Conservation (phyloP, 2,329 filamentous ascomycete species). For the Exophiala sp. region DNA sequence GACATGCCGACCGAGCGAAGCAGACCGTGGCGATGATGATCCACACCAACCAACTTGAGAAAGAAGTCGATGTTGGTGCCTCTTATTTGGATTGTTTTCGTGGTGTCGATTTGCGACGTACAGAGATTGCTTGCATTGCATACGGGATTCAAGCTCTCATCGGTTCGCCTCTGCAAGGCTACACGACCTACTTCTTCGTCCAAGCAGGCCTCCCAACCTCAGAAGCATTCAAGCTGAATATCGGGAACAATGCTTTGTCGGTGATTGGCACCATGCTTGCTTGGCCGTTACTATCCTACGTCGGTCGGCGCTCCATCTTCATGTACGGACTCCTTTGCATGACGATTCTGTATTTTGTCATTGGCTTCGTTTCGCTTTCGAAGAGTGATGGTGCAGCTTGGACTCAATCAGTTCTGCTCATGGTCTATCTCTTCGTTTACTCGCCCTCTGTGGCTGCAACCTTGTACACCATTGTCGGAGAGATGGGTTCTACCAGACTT, state of each 20-base stretch:
- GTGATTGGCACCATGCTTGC: conserved; percentile 49
- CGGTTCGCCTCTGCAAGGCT: conserved; percentile 61
- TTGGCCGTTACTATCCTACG: conserved; percentile 41
- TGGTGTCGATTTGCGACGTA: conserved; percentile 72
- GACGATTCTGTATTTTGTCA: conserved; percentile 29
- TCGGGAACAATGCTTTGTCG: conserved; percentile 62
- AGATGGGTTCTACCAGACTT: conserved; percentile 52
- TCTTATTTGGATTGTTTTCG: conserved; percentile 80
- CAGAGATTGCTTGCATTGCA: conserved; percentile 65
- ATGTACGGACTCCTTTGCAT: conserved; percentile 32
- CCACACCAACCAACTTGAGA: conserved; percentile 36
- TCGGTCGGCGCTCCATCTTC: conserved; percentile 40
- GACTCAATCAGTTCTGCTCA: conserved; percentile 45
- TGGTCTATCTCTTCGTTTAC: conserved; percentile 54
- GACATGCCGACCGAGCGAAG: conserved; percentile 14
- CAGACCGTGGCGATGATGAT: conserved; percentile 37
- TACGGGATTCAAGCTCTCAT: conserved; percentile 63
- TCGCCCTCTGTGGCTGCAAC: conserved; percentile 54
- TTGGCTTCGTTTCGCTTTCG: conserved; percentile 27
- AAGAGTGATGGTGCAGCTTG: conserved; percentile 32
- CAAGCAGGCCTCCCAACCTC: conserved; percentile 35
- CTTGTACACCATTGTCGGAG: conserved; percentile 51
- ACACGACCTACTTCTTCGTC: conserved; percentile 56
- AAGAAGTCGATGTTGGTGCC: conserved; percentile 4
- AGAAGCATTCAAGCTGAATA: conserved; percentile 37